Percentiles rank a stretch among this genome's conserved stretches.
Conservation (phyloP, 768 basidiomycete genomes). For the Agaricus blazei region DNA sequence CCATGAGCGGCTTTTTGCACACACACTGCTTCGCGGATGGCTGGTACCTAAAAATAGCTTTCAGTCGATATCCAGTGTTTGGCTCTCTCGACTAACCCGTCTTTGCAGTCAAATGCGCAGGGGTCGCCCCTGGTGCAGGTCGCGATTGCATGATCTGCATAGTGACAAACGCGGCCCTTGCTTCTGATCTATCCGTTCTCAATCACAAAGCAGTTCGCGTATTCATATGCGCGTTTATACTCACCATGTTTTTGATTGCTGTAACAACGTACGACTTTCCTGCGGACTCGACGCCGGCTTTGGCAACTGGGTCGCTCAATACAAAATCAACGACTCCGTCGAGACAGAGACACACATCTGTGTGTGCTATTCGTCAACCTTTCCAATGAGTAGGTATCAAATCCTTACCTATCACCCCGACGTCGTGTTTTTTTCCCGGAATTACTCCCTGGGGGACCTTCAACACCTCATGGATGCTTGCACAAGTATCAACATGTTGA, state of each 20-base stretch:
- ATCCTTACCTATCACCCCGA: slow-evolving; percentile 28
- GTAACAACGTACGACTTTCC: slow-evolving; percentile 25
- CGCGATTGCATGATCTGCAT: slow-evolving; percentile 35
- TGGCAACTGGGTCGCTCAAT: slow-evolving; percentile 23
- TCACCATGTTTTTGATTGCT: slow-evolving; percentile 31
- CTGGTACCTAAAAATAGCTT: slow-evolving; percentile 16
- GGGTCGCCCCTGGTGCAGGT: slow-evolving; percentile 29
- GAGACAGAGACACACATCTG: slow-evolving; percentile 41
- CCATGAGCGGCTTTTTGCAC: slow-evolving; percentile 33
- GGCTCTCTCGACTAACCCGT: slow-evolving; percentile 28
- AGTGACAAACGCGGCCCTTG: slow-evolving; percentile 25
- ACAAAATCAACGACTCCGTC: slow-evolving; percentile 32
- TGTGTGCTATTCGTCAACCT: neutral
- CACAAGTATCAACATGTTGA: slow-evolving; percentile 29
- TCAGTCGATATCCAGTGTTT: no score
- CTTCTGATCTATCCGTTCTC: neutral
- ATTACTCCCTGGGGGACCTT: slow-evolving; percentile 18
- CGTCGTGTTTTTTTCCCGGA: slow-evolving; percentile 16
- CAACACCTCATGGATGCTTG: slow-evolving; percentile 26
- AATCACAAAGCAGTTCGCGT: neutral
- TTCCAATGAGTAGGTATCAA: neutral
- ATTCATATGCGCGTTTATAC: neutral
- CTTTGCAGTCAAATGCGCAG: slow-evolving; percentile 41
- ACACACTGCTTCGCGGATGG: slow-evolving; percentile 31
- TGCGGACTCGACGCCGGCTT: slow-evolving; percentile 21